A percentile compares a stretch with the other conserved stretches of the same genome.
Conservation (phyloP, 1,284 basidiomycete genomes). For the Rhodotorula sp. region DNA sequence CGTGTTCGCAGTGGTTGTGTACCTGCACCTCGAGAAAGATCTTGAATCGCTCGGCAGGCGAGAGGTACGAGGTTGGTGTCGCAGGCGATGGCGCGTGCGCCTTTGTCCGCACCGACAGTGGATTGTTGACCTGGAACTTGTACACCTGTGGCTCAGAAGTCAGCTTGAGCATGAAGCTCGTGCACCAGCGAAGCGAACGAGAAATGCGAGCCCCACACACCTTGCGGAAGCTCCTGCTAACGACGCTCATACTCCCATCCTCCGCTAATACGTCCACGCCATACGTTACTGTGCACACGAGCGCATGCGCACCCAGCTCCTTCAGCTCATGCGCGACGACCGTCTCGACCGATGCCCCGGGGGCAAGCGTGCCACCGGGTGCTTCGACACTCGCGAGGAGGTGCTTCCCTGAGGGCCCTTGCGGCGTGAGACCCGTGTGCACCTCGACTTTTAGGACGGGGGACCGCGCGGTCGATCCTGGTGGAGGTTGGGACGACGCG, state of each 20-base stretch:
- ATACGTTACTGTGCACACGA: slow-evolving; percentile 49
- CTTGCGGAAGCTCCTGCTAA: slow-evolving; percentile 46
- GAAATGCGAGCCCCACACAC: slow-evolving; percentile 2
- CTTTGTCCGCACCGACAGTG: slow-evolving; percentile 49
- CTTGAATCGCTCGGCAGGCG: slow-evolving; percentile 28
- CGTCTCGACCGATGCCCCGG: slow-evolving; percentile 41
- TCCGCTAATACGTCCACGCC: slow-evolving; percentile 15
- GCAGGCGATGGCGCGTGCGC: slow-evolving; percentile 43
- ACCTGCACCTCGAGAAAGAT: slow-evolving; percentile 50
- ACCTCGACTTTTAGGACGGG: slow-evolving; percentile 47
- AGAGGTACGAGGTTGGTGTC: slow-evolving; percentile 34
- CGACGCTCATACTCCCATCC: neutral
- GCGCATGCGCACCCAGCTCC: slow-evolving; percentile 47
- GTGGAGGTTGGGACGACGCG: slow-evolving; percentile 23
- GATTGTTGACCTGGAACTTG: slow-evolving; percentile 45
- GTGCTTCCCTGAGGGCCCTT: neutral
- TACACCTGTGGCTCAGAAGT: slow-evolving; percentile 36
- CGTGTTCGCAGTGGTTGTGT: slow-evolving; percentile 43
- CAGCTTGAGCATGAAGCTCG: neutral
- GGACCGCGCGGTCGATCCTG: slow-evolving; percentile 31
- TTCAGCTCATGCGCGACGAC: slow-evolving; percentile 48
- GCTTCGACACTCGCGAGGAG: slow-evolving; percentile 7
- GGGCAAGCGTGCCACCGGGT: slow-evolving; percentile 9
- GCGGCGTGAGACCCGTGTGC: slow-evolving; percentile 33
- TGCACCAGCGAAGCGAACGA: neutral